Base-by-base conservation (phyloP, 78 protist genomes). In the Pelomyxa schiedti region DNA sequence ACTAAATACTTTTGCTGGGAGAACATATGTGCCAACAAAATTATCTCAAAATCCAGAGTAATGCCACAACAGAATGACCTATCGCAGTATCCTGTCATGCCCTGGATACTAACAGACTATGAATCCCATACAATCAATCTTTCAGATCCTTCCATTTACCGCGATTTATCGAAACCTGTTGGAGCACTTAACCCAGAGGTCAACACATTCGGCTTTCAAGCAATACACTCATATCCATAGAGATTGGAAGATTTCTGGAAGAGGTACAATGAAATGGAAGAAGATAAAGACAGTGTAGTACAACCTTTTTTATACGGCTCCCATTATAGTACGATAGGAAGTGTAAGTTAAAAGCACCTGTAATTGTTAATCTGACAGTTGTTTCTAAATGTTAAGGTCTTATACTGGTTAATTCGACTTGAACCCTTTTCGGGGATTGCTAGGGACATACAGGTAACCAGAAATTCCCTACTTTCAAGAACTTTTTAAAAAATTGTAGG, bases 271-370 rank as follows among this genome's bases (percentile, higher is more conserved):
- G 1, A 0, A 16, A 58, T 74, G 83, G 78, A 74, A 5, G 8
- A 41, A 6, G 80, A 84, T 22, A 79, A 81, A 32, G 77, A 79
- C 38, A 66, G 22, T 0, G 92, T 78, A n/a, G 70, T 79, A 32
- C 92, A 89, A 1, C 80, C 88, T 1, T 95, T 88, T 75, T 95
- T 89, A 84, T 95, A 93, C 85, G 99, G 98, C 47, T 76, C 98
- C 24, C 98, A 95, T 82, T 95, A 92, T 81, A 74, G 88, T 6
- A 37, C 79, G 3, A 66, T 87, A 30, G 95, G 90, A 8, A 29
- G 76, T 32, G n/a, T n/a, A n/a, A n/a, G n/a, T n/a, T n/a, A n/a
- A n/a, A n/a, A n/a, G n/a, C n/a, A n/a, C n/a, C n/a, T n/a, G n/a
- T n/a, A n/a, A n/a, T n/a, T n/a, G n/a, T n/a, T n/a, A n/a, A n/a